Conservation (phyloP, 805 yeast genomes). For the Ascoidea tarda region DNA sequence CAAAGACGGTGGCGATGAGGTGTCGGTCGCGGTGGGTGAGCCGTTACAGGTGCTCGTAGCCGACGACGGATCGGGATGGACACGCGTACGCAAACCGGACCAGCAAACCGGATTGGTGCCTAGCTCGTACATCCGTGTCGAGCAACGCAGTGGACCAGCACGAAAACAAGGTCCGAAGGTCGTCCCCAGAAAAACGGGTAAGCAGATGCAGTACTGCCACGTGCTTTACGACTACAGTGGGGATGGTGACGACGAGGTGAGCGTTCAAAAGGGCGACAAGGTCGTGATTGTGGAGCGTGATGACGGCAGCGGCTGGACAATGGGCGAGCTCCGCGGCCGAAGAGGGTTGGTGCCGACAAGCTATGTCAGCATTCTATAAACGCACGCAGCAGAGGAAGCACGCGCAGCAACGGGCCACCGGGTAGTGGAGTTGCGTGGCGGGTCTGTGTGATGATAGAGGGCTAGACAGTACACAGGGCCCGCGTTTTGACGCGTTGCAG, state of each 20-base stretch:
- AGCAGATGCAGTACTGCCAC: constrained; percentile 44
- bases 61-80: constrained; percentile 95
- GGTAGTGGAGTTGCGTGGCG: no score
- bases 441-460: no score
- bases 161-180: constrained; percentile 63
- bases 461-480: no score
- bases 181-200: constrained; percentile 65
- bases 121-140: constrained; percentile 52
- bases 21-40: constrained; percentile 47
- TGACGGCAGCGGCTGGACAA: constrained; percentile 89
- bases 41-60: constrained; percentile 37
- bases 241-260: constrained; percentile 68
- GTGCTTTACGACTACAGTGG: constrained; percentile 70
- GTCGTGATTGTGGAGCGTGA: constrained; percentile 55
- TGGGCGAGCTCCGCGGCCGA: constrained; percentile 60
- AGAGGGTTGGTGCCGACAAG: constrained; percentile 70
- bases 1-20: constrained; percentile 67
- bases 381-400: no score
- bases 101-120: constrained; percentile 74
- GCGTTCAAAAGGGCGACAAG: constrained; percentile 58
- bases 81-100: constrained; percentile 34
- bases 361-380: constrained; percentile 22
- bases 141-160: constrained; percentile 1
- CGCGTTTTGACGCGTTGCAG: no score
- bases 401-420: no score